Conservation (phyloP, 805 yeast genomes). For the Brettanomyces bruxellensis region DNA sequence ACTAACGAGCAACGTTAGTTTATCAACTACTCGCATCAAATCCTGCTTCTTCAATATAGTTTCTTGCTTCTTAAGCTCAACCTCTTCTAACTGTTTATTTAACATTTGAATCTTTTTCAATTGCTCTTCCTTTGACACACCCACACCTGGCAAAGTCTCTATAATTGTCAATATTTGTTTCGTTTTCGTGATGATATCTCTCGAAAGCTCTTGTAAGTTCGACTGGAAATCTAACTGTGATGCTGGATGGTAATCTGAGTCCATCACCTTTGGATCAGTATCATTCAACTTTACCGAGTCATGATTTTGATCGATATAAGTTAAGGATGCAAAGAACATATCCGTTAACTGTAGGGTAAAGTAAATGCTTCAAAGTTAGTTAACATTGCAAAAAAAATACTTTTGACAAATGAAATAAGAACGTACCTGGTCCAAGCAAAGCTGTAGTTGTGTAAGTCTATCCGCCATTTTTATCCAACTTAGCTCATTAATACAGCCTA, state of each 20-base stretch:
- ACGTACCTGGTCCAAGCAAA: constrained; percentile 66
- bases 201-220: constrained; percentile 67
- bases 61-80: constrained; percentile 48
- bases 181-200: constrained; percentile 77
- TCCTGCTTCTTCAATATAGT: constrained; percentile 58
- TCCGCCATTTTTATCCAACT: constrained; percentile 50
- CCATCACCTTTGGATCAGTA: constrained; percentile 49
- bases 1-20: constrained; percentile 52
- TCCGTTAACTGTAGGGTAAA: constrained; percentile 42
- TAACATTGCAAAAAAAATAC: background rate
- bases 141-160: constrained; percentile 88
- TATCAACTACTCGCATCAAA: constrained; percentile 53
- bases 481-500: no score
- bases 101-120: constrained; percentile 51
- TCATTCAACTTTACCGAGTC: constrained; percentile 42
- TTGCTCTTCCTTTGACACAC: constrained; percentile 72
- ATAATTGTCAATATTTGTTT: constrained; percentile 81
- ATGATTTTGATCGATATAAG: constrained; percentile 72
- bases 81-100: constrained; percentile 49
- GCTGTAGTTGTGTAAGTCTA: constrained; percentile 80
- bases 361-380: no score
- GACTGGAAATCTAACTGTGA: constrained; percentile 26
- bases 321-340: constrained; percentile 69
- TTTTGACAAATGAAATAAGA: constrained; percentile 7
- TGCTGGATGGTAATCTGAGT: constrained; percentile 45